Evolutionary conservation across 192 early-diverging fungal genomes (phyloP), one percentile per base, ranked within the genome.

Genomic region (Backusella tarrabulga): DNA sequence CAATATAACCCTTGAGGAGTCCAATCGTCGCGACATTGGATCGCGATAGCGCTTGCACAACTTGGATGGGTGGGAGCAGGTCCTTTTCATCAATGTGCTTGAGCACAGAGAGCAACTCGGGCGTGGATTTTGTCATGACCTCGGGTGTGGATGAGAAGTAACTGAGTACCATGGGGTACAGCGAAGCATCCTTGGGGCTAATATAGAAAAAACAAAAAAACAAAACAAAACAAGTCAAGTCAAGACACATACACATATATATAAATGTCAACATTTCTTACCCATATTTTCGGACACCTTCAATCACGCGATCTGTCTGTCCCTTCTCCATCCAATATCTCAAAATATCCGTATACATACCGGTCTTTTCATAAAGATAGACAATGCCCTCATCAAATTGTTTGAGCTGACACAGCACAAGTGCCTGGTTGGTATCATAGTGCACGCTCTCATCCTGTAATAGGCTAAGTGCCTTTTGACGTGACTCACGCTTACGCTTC

Each of bases 361-460:
- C 86, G 79, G 93, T 91, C 23, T 93, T 92, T 83, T 97, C 93
- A 73, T 97, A 95, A 23, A 99, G 85, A 79, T 92, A 96, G 29
- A 97, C 88, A 26, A 94, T 90, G 0, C 97, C 98, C 1, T 92
- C 92, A 66, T 90, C 89, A 81, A 98, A 99, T 0, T 90, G 81
- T 54, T 93, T 91, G 63, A 92, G 87, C 41, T 96, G 93, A 75
- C 97, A 98, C 6, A 99, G 86, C 7, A 98, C 92, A 67, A 97
- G 85, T 1, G 97, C 97, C 23, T 97, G 94, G 77, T 98, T 96
- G 72, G 92, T 87, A 85, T 99, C 97, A 76, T 97, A 95, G 15
- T 80, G 81, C 4, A 95, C 89, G 70, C 81, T 85, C 2, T 92
- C 87, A 76, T 91, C 88, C 66, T 90, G 86, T 41, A 98, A 77